A percentile compares a stretch with the other conserved stretches of the same genome.
phyloP scores from a whole-genome alignment of 768 basidiomycete genomes.

The Lentinula lateritia region DNA sequence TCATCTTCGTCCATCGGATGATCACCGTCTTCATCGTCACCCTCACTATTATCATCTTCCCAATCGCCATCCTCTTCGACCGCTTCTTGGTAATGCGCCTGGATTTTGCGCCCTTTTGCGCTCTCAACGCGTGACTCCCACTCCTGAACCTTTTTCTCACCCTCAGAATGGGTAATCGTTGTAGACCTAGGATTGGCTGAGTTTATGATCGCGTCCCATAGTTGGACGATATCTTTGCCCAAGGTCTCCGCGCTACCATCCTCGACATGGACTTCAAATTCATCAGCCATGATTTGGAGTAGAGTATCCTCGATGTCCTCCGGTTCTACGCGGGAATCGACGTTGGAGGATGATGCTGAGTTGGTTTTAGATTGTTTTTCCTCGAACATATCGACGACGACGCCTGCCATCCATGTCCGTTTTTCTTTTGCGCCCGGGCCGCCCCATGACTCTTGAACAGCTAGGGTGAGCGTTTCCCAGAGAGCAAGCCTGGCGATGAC shows the following conservation, averaged over 20 bases:
- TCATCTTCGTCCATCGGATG: slow-evolving; percentile 42
- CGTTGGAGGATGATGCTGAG: neutral
- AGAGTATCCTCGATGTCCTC: slow-evolving; percentile 79
- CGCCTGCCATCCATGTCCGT: slow-evolving; percentile 79
- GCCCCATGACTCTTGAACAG: slow-evolving; percentile 84
- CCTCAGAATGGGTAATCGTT: neutral
- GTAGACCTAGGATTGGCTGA: neutral
- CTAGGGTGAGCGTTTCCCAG: slow-evolving; percentile 85
- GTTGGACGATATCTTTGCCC: slow-evolving; percentile 60
- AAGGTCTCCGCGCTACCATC: slow-evolving; percentile 78
- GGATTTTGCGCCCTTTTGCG: slow-evolving; percentile 50
- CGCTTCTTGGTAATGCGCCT: slow-evolving; percentile 31
- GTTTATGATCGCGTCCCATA: slow-evolving; percentile 53
- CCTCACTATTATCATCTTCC: slow-evolving; percentile 42
- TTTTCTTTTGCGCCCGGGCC: slow-evolving; percentile 67
- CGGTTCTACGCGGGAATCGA: slow-evolving; percentile 43
- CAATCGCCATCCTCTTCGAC: slow-evolving; percentile 35
- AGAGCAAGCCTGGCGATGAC: slow-evolving; percentile 73
- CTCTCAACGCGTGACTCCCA: slow-evolving; percentile 64
- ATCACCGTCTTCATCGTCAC: slow-evolving; percentile 35
- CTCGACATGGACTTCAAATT: slow-evolving; percentile 80
- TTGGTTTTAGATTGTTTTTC: slow-evolving; percentile 22
- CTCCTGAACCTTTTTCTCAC: slow-evolving; percentile 33
- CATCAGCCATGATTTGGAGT: slow-evolving; percentile 79
- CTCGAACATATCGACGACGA: slow-evolving; percentile 78